Evolutionary conservation across 345 rosid species (phyloP).

Genomic region (Arabidopsis arenosa): DNA sequence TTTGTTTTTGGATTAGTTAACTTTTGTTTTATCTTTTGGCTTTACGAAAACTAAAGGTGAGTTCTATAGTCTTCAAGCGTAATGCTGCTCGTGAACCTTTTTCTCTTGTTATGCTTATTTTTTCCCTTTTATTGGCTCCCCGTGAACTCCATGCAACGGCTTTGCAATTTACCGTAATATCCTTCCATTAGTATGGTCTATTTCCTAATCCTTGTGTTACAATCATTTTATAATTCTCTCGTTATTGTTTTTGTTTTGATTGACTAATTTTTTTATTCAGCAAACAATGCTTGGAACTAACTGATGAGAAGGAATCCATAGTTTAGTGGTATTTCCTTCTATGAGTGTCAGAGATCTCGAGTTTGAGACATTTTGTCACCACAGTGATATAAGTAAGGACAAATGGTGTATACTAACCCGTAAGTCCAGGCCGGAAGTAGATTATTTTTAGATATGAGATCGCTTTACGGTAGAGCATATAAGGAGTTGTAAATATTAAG

Average conservation of each 20-base stretch:
- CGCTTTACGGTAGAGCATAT: too few relatives aligned
- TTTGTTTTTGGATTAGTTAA: slow-evolving; percentile 28
- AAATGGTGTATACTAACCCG: too few relatives aligned
- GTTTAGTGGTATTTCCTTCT: too few relatives aligned
- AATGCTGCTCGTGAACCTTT: slow-evolving; percentile 41
- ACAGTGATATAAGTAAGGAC: too few relatives aligned
- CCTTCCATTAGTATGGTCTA: slow-evolving; percentile 5
- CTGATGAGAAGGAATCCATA: too few relatives aligned
- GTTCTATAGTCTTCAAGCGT: slow-evolving; percentile 38
- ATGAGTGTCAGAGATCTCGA: too few relatives aligned
- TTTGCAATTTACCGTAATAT: slow-evolving; percentile 10
- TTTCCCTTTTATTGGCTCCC: slow-evolving; percentile 20
- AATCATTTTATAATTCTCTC: background rate
- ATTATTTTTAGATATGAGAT: too few relatives aligned
- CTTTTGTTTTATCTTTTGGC: slow-evolving; percentile 42
- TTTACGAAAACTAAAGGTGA: slow-evolving; percentile 1
- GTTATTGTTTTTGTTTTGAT: slow-evolving; percentile 1
- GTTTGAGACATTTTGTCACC: too few relatives aligned
- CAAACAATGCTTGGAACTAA: background rate
- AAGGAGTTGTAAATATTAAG: too few relatives aligned
- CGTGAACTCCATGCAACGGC: slow-evolving; percentile 40
- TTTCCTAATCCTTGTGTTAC: background rate
- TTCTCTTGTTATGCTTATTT: background rate
- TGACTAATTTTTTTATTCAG: slow-evolving; percentile 18
- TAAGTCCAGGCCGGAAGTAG: too few relatives aligned